phyloP scores from a whole-genome alignment of 139 green algal genomes.

The Picochlorum sp. region DNA sequence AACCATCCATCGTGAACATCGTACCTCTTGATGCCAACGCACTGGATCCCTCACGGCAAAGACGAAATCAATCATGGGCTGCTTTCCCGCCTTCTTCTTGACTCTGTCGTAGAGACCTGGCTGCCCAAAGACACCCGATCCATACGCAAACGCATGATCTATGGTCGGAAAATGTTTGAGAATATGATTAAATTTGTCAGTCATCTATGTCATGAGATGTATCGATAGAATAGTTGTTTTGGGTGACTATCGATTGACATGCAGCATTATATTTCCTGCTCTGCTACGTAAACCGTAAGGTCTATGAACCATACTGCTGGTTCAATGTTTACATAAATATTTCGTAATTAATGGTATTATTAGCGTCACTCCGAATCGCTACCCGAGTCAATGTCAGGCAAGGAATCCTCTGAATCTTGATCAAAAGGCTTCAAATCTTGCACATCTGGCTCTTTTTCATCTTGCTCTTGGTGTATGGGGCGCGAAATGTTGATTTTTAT shows the following conservation, averaged over 20 bases:
- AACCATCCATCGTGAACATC: background rate
- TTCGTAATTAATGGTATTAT: background rate
- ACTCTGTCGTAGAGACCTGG: conserved; percentile 50
- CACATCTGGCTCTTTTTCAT: too few relatives aligned
- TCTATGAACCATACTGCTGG: too few relatives aligned
- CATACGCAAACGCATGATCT: conserved; percentile 75
- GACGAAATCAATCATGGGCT: conserved; percentile 76
- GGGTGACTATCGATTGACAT: too few relatives aligned
- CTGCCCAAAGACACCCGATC: conserved; percentile 75
- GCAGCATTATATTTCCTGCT: too few relatives aligned
- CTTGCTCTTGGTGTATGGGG: too few relatives aligned
- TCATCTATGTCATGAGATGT: background rate
- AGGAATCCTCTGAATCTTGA: background rate
- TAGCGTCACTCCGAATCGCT: background rate
- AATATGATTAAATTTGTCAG: conserved; percentile 12
- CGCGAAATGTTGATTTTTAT: too few relatives aligned
- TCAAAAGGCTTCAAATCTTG: background rate
- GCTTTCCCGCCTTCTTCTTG: background rate
- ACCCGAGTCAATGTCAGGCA: conserved; percentile 4
- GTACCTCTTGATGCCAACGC: conserved; percentile 60
- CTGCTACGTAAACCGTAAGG: too few relatives aligned
- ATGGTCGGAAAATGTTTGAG: conserved; percentile 52
- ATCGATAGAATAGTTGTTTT: too few relatives aligned
- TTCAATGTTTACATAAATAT: background rate
- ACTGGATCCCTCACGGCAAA: conserved; percentile 60